Base-by-base conservation (phyloP, 306 rosid genomes). In the Leucaena leucocephala region DNA sequence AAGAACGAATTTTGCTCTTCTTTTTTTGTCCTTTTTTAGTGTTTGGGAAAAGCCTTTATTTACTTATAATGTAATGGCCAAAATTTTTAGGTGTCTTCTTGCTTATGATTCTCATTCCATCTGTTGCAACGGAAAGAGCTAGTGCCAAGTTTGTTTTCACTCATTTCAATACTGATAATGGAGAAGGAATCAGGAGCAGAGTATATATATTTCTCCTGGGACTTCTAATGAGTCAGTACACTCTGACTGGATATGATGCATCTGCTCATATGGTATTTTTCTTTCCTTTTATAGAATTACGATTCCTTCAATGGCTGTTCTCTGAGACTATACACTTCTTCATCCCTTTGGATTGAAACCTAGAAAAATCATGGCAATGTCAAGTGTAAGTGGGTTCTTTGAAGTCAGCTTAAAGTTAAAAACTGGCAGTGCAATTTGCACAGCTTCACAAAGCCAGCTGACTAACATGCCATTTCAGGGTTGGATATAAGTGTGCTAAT, bases 181-280 rank as follows among this genome's bases (percentile, higher is more conserved):
- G 87, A 54, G 85, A 83, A 3, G 98, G 97, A 84, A 87, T 94
- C 71, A 73, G 38, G 81, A 88, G 80, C 87, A 88, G 68, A 78
- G 78, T 82, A 13, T 92, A 94, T 88, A 94, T 91, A 78, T 94
- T 94, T 86, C 85, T 94, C 76, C 70, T 91, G 88, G 97, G 97
- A 75, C 94, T 92, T 78, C 84, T 92, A 17, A 92, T 94, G 97
- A 91, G 97, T 84, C 97, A 94, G 77, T 94, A 89, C 81, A 94
- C 98, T 78, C 80, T 94, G 34, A 86, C 89, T 17, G 98, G 98
- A 12, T 94, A 83, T 78, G 98, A 94, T 86, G 97, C 98, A 54
- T 94, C 98, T 57, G 97, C 98, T 86, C 94, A 94, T 87, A 92
- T 94, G 98, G 98, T 87, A 81, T 13, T 58, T 61, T 71, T 67